Evolutionary conservation across 2,329 filamentous ascomycete species (phyloP).

Genomic region (Botryosphaeria dothidea): DNA sequence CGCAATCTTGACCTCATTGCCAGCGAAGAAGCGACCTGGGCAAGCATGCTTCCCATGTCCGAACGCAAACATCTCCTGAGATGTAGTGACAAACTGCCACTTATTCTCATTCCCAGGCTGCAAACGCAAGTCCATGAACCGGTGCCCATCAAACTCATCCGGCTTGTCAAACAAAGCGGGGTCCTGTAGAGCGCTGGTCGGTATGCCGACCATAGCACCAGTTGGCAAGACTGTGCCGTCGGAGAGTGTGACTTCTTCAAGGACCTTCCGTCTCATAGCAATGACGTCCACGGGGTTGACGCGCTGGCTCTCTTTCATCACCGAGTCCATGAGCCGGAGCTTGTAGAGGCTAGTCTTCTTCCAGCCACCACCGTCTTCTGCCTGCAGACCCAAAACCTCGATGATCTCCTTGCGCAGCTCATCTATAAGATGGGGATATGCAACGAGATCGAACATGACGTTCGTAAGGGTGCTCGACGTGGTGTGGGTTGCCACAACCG

Average conservation of each 20-base stretch:
- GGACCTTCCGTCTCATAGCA: conserved; percentile 29
- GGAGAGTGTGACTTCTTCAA: conserved; percentile 27
- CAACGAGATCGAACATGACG: conserved; percentile 26
- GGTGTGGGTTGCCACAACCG: conserved; percentile 23
- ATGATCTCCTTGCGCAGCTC: conserved; percentile 30
- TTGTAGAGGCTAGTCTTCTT: conserved; percentile 31
- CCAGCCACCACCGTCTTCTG: conserved; percentile 23
- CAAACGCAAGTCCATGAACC: conserved; percentile 20
- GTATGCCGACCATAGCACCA: conserved; percentile 1
- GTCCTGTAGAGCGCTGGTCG: background rate
- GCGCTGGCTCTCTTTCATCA: conserved; percentile 35
- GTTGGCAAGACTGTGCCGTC: conserved; percentile 29
- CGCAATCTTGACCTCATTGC: conserved; percentile 36
- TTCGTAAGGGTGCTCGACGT: conserved; percentile 46
- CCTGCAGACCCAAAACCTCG: conserved; percentile 22
- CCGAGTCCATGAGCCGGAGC: conserved; percentile 33
- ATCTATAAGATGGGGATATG: conserved; percentile 27
- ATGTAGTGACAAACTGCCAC: conserved; percentile 1
- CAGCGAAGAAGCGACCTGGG: conserved; percentile 34
- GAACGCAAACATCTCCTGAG: background rate
- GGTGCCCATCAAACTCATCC: background rate
- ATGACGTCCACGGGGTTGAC: conserved; percentile 26
- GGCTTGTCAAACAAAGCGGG: background rate
- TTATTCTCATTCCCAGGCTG: conserved; percentile 15
- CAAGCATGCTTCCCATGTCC: conserved; percentile 21